Percentiles rank a stretch among this genome's conserved stretches.
Evolutionary conservation across 1,284 basidiomycete genomes (phyloP).

Genomic region (Sporisorium scitamineum): DNA sequence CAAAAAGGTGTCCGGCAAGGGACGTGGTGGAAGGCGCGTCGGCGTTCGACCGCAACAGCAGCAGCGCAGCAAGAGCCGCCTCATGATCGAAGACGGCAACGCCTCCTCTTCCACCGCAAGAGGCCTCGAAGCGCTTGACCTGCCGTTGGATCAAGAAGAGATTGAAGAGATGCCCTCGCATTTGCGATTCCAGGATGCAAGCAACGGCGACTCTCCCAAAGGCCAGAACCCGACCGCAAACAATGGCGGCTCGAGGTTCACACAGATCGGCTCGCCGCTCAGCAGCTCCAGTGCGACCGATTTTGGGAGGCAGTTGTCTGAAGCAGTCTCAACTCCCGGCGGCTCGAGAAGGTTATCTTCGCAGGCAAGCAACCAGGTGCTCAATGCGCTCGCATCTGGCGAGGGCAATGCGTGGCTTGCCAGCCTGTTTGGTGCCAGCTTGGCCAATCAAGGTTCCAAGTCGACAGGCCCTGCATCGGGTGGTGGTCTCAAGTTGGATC

Average conservation of each 20-base stretch:
- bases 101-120: constrained; percentile 9
- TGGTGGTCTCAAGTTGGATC: constrained; percentile 57
- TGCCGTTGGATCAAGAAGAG: constrained; percentile 48
- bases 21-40: constrained; percentile 61
- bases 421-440: constrained; percentile 52
- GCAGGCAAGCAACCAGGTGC: constrained; percentile 56
- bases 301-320: constrained; percentile 35
- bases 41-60: constrained; percentile 42
- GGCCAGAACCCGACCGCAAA: constrained; percentile 14
- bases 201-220: constrained; percentile 42
- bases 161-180: constrained; percentile 53
- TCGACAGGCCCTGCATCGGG: constrained; percentile 36
- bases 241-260: constrained; percentile 41
- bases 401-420: constrained; percentile 60
- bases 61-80: constrained; percentile 41
- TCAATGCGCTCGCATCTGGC: constrained; percentile 57
- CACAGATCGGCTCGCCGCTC: constrained; percentile 44
- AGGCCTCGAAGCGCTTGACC: constrained; percentile 32
- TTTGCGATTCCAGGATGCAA: constrained; percentile 45
- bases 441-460: constrained; percentile 42
- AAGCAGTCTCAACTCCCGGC: constrained; percentile 50
- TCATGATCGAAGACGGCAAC: constrained; percentile 51
- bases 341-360: constrained; percentile 44
- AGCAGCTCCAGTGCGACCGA: constrained; percentile 19
- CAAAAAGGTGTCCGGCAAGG: constrained; percentile 45